These are phyloP conservation scores for Hymenoscyphus repandus DNA, from an alignment of 2,329 filamentous ascomycete genomes.

Conservation along the genomic window DNA sequence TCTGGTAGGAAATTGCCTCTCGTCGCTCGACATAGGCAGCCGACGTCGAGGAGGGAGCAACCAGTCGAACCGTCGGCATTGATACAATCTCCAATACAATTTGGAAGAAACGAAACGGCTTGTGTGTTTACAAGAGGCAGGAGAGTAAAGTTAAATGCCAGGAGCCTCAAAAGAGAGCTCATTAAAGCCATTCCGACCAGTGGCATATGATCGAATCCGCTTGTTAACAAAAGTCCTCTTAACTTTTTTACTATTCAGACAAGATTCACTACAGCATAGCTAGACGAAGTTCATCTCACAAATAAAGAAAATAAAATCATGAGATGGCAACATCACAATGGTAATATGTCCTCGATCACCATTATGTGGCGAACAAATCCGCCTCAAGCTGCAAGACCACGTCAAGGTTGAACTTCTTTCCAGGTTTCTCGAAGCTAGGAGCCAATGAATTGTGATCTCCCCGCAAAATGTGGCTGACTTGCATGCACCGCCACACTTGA, in stretches of 20 bases:
- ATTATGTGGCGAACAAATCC: neutral
- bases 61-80: slow-evolving; percentile 26
- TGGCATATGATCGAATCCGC: neutral
- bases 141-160: slow-evolving; percentile 7
- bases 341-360: neutral
- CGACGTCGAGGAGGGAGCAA: slow-evolving; percentile 30
- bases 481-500: slow-evolving; percentile 17
- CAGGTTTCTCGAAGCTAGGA: slow-evolving; percentile 13
- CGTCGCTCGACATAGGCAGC: slow-evolving; percentile 36
- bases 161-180: neutral
- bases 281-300: too few relatives aligned
- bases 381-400: neutral
- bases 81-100: slow-evolving; percentile 35
- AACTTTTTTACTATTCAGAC: too few relatives aligned
- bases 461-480: slow-evolving; percentile 11
- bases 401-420: slow-evolving; percentile 10
- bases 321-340: neutral
- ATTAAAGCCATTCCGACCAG: slow-evolving; percentile 6
- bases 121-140: slow-evolving; percentile 23
- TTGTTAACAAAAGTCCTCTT: too few relatives aligned
- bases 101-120: slow-evolving; percentile 23
- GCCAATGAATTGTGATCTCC: neutral
- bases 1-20: slow-evolving; percentile 33
- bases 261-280: neutral
- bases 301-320: neutral